Base-by-base conservation (phyloP, 2,329 filamentous ascomycete genomes). In the Alternaria sp. region DNA sequence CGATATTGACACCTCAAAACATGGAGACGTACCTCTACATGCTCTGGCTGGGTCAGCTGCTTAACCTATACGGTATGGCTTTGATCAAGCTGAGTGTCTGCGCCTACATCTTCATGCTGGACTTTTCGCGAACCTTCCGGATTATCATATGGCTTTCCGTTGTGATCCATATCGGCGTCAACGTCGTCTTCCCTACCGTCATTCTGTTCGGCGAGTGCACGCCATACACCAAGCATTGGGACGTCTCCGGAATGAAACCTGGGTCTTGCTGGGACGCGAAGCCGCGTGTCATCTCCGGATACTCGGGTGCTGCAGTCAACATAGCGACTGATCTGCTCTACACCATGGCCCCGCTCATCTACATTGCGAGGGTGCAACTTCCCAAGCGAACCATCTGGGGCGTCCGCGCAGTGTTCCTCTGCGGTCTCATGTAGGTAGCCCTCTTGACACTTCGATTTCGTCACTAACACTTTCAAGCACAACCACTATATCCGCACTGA, bases 31-130 rank as follows among this genome's bases (percentile, higher is more conserved):
- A 72, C 41, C 60, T 73, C 5, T 63, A 62, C 23, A 65, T 65
- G 21, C 54, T 75, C 5, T 75, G 73, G 73, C 25, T 71, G 9
- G 66, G 66, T 12, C 71, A 75, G 25, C 15, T 75, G 2, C 67
- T 75, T 14, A 75, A 74, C 12, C 59, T 75, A 0, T 74, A 74
- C 11, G 71, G 70, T 10, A 75, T 75, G 73, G 73, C 71, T 4
- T 66, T 74, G 57, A 65, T 75, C 21, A 75, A 74, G 30, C 58
- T 74, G n/a, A 74, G 71, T 55, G 72, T 75, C 6, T 74, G 71
- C 44, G 67, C 71, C 21, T 75, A 74, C 54, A 71, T 75, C 28
- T 61, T 74, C 51, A 71, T 69, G 67, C 59, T 75, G 28, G 70
- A 75, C 18, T 75, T 75, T 23, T 72, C 73, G 2, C 66, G 53